Evolutionary conservation across 805 yeast genomes (phyloP), one percentile per base, ranked within the genome.

Genomic region (Candida coleopterorum): DNA sequence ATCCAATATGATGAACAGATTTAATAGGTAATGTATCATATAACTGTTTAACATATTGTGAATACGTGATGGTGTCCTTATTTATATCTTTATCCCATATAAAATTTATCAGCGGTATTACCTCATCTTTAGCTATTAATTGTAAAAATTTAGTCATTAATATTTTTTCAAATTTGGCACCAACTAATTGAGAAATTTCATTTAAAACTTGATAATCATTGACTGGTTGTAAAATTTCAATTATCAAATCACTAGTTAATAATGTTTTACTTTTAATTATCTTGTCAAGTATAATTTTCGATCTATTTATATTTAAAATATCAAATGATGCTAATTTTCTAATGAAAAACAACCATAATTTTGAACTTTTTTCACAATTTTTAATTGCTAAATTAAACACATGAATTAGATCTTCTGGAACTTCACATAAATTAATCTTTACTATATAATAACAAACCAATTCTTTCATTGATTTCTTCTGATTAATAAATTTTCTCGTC

Each of bases 401-500:
- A n/a, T 49, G 47, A 18, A 64, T 36, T 4, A 67, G 47, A 14
- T 62, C 60, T 25, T 64, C 68, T 1, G 71, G 64, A 1, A 61
- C 44, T 11, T 37, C 25, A n/a, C 66, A 40, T 8, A 65, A 46
- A 29, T 47, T 45, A 4, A 64, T 38, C 22, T 53, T 48, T 3
- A 60, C 55, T 16, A 52, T 41, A 34, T 53, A 44, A 37, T 53
- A 55, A 2, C 53, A 38, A 3, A 45, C 43, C 25, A 56, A 32
- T 4, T 56, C 60, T 32, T 52, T 49, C 21, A 38, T 29, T 22
- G 25, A 17, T 21, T 22, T 18, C 11, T 25, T 25, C 14, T 32
- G 22, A 14, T 14, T 37, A n/a, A 47, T 45, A 37, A 45, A 56
- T 16, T 50, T 53, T 9, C 44, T 34, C 18, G 52, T 60, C 4